phyloP scores from a whole-genome alignment of 768 basidiomycete species.

The Dioszegia aurantiaca region DNA sequence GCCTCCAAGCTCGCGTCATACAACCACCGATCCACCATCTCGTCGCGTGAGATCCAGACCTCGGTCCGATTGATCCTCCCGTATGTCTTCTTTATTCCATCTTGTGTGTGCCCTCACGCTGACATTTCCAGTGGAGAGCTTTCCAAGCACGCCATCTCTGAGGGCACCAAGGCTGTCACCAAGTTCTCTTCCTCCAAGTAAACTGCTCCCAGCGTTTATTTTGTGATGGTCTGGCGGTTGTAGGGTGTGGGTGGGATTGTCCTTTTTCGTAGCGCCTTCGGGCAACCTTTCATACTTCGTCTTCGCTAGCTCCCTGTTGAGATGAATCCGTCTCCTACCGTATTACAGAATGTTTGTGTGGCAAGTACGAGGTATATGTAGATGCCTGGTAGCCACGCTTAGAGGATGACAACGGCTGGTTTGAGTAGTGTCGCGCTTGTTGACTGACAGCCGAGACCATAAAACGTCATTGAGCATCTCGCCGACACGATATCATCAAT shows the following conservation, averaged over 20 bases:
- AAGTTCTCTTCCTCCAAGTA: slow-evolving; percentile 58
- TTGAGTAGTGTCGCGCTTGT: no score
- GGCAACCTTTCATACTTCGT: slow-evolving; percentile 19
- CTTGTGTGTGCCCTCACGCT: slow-evolving; percentile 15
- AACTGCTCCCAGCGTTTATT: slow-evolving; percentile 5
- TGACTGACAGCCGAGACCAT: no score
- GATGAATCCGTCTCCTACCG: slow-evolving; percentile 23
- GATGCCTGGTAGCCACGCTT: no score
- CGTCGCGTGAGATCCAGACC: slow-evolving; percentile 97
- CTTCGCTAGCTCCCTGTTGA: slow-evolving; percentile 23
- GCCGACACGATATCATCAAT: no score
- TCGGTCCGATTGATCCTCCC: slow-evolving; percentile 94
- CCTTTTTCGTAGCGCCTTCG: slow-evolving; percentile 12
- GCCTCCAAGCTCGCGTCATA: slow-evolving; percentile 79
- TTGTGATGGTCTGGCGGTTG: slow-evolving; percentile 3
- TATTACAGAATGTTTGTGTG: not conserved
- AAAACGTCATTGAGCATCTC: no score
- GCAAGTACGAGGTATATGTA: no score
- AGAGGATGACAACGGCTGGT: no score
- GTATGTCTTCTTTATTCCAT: slow-evolving; percentile 8
- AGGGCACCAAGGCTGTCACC: slow-evolving; percentile 74
- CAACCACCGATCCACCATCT: slow-evolving; percentile 98
- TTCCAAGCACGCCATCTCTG: slow-evolving; percentile 89
- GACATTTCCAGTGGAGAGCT: slow-evolving; percentile 64
- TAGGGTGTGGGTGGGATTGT: not conserved